These are phyloP conservation scores for Penicillium sp. DNA, from an alignment of 2,329 filamentous ascomycete genomes.

Conservation along the genomic window DNA sequence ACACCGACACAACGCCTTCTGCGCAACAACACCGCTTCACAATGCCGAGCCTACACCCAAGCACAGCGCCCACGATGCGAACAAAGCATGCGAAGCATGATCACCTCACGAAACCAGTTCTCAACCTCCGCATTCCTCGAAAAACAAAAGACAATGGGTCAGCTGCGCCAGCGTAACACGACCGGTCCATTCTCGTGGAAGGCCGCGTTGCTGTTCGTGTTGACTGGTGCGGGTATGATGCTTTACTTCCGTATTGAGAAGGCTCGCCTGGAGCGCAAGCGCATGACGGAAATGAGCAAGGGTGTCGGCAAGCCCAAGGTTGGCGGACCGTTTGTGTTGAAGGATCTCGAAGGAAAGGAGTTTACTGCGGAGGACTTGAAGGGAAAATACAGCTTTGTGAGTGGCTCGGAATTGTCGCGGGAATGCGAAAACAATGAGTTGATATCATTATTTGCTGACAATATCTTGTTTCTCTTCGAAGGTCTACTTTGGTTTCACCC, in stretches of 20 bases:
- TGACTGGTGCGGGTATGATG: constrained; percentile 74
- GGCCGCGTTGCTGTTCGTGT: constrained; percentile 81
- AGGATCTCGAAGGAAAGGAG: constrained; percentile 76
- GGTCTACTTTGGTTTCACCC: constrained; percentile 98
- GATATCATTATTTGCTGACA: constrained; percentile 1
- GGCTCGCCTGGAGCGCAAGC: constrained; percentile 82
- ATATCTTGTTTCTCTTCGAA: constrained; percentile 35
- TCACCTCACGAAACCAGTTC: constrained; percentile 23
- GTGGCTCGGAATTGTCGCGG: constrained; percentile 16
- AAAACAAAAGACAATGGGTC: constrained; percentile 41
- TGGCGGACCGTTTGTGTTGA: constrained; percentile 79
- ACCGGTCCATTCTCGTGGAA: constrained; percentile 84
- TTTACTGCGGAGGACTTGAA: constrained; percentile 81
- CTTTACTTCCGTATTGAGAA: constrained; percentile 96
- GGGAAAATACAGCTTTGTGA: constrained; percentile 70
- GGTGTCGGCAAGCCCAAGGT: constrained; percentile 92
- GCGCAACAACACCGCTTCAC: constrained; percentile 21
- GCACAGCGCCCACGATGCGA: constrained; percentile 21
- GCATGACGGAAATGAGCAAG: constrained; percentile 88
- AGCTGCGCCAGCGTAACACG: constrained; percentile 41
- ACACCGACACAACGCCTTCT: constrained; percentile 16
- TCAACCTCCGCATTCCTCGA: constrained; percentile 29
- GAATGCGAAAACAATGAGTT: no score
- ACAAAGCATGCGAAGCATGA: constrained; percentile 11
- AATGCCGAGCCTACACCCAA: constrained; percentile 26